These are phyloP conservation scores for Vaucheria bursata DNA, from an alignment of 352 stramenopile species.

Conservation along the genomic window DNA sequence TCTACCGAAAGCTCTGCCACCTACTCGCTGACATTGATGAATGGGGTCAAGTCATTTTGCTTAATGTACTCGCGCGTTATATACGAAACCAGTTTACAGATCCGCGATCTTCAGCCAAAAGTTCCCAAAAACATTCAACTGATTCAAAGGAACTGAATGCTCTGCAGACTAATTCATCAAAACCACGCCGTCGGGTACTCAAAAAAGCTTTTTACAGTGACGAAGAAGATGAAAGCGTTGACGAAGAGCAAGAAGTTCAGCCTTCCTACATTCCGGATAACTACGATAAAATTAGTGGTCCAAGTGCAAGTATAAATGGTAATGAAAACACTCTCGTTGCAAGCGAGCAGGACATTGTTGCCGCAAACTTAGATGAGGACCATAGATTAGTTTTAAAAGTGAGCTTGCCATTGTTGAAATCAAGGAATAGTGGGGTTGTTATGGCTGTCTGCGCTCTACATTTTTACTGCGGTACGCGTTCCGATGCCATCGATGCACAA, in stretches of 20 bases:
- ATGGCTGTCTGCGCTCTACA: constrained; percentile 88
- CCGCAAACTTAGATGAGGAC: constrained; percentile 80
- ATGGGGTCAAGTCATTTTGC: constrained; percentile 84
- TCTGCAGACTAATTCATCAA: neutral
- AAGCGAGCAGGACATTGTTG: constrained; percentile 39
- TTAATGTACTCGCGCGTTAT: constrained; percentile 90
- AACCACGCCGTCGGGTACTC: constrained; percentile 57
- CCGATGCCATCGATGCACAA: constrained; percentile 67
- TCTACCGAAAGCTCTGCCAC: constrained; percentile 93
- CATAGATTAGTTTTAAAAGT: constrained; percentile 86
- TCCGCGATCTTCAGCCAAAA: constrained; percentile 52
- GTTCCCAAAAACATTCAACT: neutral
- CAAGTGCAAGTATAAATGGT: neutral
- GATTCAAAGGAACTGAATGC: too few relatives aligned
- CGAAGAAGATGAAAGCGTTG: constrained; percentile 79
- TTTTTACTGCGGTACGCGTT: constrained; percentile 88
- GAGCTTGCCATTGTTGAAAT: constrained; percentile 88
- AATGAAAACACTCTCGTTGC: neutral
- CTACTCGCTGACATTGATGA: constrained; percentile 96
- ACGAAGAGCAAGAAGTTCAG: constrained; percentile 58
- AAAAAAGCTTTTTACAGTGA: constrained; percentile 91
- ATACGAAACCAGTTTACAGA: constrained; percentile 85
- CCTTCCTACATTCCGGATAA: neutral
- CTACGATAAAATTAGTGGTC: neutral
- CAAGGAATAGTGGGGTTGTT: constrained; percentile 89